Evolutionary conservation across 345 rosid genomes (phyloP).

Genomic region (Salix koriyanagi): DNA sequence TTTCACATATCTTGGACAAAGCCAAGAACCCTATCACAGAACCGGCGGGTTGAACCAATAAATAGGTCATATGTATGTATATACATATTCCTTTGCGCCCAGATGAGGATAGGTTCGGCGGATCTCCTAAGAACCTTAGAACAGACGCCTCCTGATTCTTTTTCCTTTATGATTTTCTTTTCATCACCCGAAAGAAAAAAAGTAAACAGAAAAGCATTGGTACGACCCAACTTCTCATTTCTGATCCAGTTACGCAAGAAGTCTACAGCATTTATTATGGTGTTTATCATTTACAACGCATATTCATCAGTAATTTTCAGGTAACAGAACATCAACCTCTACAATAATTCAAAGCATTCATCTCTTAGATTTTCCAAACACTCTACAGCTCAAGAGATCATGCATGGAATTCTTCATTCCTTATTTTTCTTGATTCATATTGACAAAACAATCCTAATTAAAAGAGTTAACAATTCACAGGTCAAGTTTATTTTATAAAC

Average conservation of each 20-base stretch:
- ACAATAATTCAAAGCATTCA: not conserved
- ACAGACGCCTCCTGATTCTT: slow-evolving; percentile 33
- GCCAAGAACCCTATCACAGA: no score
- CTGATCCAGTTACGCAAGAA: not conserved
- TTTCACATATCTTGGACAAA: no score
- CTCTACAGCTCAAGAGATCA: not conserved
- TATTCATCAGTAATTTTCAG: not conserved
- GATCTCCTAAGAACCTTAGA: slow-evolving; percentile 38
- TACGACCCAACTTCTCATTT: not conserved
- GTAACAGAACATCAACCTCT: not conserved
- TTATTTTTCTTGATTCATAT: not conserved
- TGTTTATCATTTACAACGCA: not conserved
- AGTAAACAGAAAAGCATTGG: not conserved
- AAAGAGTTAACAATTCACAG: no score
- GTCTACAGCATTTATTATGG: not conserved
- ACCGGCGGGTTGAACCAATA: no score
- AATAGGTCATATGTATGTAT: no score
- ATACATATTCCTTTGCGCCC: slow-evolving; percentile 14
- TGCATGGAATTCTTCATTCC: not conserved
- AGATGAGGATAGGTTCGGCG: slow-evolving; percentile 27
- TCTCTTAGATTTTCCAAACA: not conserved
- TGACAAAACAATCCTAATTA: not conserved
- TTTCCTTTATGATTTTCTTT: slow-evolving; percentile 22
- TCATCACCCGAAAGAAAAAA: slow-evolving; percentile 17
- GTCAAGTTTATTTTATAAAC: slow-evolving; percentile 25